A percentile compares a stretch with the other conserved stretches of the same genome.
phyloP scores from a whole-genome alignment of 164 flowering plant species.

The Vitis cinerea region DNA sequence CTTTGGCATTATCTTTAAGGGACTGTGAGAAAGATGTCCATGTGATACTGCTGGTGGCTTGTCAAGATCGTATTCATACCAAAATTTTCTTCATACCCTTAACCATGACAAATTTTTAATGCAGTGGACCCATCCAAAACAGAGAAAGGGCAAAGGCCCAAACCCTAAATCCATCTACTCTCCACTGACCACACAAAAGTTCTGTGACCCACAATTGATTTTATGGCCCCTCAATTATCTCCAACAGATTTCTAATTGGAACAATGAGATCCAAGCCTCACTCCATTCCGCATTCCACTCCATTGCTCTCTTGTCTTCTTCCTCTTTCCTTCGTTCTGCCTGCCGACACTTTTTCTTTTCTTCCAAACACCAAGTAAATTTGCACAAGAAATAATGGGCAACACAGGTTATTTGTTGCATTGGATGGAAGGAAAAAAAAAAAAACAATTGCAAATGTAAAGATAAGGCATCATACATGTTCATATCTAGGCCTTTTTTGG shows the following conservation, averaged over 20 bases:
- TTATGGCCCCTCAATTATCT: constrained; percentile 6
- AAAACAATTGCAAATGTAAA: constrained; percentile 26
- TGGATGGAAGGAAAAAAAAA: constrained; percentile 17
- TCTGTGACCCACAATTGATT: constrained; percentile 20
- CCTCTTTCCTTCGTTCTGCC: background rate
- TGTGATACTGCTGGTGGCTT: background rate
- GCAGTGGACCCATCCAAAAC: constrained; percentile 4
- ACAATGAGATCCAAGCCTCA: too few relatives aligned
- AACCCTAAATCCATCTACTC: too few relatives aligned
- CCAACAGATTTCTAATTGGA: too few relatives aligned
- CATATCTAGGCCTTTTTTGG: constrained; percentile 19
- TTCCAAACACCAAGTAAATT: background rate
- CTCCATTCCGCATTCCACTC: too few relatives aligned
- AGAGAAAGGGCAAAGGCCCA: background rate
- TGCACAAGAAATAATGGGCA: constrained; percentile 1
- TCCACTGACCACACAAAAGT: background rate
- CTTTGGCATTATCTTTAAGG: background rate
- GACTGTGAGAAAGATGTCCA: background rate
- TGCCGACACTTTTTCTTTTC: constrained; percentile 21
- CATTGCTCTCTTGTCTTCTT: too few relatives aligned
- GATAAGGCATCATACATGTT: constrained; percentile 18
- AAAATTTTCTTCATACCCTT: background rate
- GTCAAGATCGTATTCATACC: constrained; percentile 1
- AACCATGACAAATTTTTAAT: constrained; percentile 3
- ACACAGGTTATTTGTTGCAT: constrained; percentile 11